Evolutionary conservation across 2,329 filamentous ascomycete genomes (phyloP).

Genomic region (Botryotinia calthae): DNA sequence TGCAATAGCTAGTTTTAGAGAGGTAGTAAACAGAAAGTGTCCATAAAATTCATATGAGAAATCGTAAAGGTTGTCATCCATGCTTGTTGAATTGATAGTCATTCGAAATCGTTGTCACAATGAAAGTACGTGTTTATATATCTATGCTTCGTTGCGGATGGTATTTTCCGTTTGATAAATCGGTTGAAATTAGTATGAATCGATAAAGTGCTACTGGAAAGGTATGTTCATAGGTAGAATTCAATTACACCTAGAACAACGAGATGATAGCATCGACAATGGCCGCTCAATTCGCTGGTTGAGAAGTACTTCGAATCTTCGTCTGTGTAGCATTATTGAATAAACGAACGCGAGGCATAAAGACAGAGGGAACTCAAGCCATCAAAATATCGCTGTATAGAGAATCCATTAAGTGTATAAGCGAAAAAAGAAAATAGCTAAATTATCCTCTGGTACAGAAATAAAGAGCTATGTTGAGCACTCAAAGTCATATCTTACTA

Average conservation of each 20-base stretch:
- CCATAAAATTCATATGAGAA: background rate
- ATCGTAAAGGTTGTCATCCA: background rate
- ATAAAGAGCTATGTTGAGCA: background rate
- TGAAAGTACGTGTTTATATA: background rate
- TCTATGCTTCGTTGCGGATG: background rate
- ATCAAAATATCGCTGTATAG: background rate
- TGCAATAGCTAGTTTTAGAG: background rate
- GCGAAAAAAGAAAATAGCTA: background rate
- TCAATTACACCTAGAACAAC: background rate
- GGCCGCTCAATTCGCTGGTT: background rate
- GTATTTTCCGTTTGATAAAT: background rate
- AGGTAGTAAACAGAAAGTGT: background rate
- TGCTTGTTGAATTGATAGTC: background rate
- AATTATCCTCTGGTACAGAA: background rate
- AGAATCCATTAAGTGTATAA: background rate
- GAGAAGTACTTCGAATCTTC: background rate
- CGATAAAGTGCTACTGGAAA: background rate
- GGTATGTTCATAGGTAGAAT: background rate
- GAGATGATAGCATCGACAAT: background rate
- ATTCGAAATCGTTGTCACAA: background rate
- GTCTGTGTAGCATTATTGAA: background rate
- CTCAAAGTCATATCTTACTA: background rate
- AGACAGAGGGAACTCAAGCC: background rate
- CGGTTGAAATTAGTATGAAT: background rate
- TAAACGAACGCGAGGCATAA: background rate